Evolutionary conservation across 192 early-diverging fungal species (phyloP).

Genomic region (Coemansia sp.): DNA sequence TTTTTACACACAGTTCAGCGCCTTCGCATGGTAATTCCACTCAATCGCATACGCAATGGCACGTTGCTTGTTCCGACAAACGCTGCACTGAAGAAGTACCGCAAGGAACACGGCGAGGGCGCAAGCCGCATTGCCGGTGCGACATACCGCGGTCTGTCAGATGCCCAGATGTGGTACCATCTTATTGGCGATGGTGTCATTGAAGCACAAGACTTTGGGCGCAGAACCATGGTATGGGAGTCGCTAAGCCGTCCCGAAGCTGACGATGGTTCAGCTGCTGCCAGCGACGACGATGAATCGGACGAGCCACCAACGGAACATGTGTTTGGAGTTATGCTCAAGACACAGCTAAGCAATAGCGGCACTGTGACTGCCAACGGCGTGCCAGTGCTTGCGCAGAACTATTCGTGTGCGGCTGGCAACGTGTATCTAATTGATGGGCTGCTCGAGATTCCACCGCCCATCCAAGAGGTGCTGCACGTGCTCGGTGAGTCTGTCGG

Average conservation of each 20-base stretch:
- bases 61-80: conserved; percentile 64
- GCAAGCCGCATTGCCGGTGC: conserved; percentile 6
- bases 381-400: conserved; percentile 29
- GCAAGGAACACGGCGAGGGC: conserved; percentile 26
- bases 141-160: conserved; percentile 38
- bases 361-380: conserved; percentile 28
- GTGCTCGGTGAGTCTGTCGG: not conserved
- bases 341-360: conserved; percentile 21
- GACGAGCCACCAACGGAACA: not conserved
- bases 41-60: conserved; percentile 57
- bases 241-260: conserved; percentile 25
- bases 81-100: conserved; percentile 49
- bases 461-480: conserved; percentile 34
- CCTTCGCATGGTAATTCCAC: conserved; percentile 55
- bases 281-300: not conserved
- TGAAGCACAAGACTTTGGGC: conserved; percentile 10
- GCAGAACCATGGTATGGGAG: conserved; percentile 46
- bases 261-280: not conserved
- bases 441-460: conserved; percentile 40
- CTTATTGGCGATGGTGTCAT: conserved; percentile 34
- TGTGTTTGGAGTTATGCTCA: conserved; percentile 35
- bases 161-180: conserved; percentile 53
- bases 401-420: conserved; percentile 40
- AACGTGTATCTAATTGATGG: conserved; percentile 39
- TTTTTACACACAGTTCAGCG: conserved; percentile 59